These are phyloP conservation scores for Serendipita sp. DNA, from an alignment of 768 basidiomycete species.

Conservation along the genomic window DNA sequence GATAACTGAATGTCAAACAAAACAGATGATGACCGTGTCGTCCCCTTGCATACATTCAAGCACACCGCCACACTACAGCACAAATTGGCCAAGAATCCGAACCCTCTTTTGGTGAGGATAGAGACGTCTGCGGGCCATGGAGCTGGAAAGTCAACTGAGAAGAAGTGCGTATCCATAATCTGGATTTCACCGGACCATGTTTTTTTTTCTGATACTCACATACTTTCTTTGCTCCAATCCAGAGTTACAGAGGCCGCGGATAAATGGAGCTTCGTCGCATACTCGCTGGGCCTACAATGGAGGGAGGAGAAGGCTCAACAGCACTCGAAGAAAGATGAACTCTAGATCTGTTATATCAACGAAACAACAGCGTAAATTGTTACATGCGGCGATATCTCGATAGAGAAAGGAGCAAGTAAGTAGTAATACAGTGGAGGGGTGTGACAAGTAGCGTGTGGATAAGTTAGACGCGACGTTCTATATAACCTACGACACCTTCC, in stretches of 20 bases:
- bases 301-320: slow-evolving; percentile 10
- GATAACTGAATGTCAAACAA: not conserved
- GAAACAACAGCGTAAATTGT: no score
- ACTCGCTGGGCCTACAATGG: slow-evolving; percentile 40
- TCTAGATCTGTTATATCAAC: not conserved
- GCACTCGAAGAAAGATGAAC: not conserved
- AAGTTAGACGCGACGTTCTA: not conserved
- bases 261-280: slow-evolving; percentile 61
- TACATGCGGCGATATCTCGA: no score
- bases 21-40: slow-evolving; percentile 84
- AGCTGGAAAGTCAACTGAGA: slow-evolving; percentile 60
- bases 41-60: slow-evolving; percentile 77
- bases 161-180: slow-evolving; percentile 29
- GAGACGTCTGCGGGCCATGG: slow-evolving; percentile 74
- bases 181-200: no score
- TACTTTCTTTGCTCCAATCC: slow-evolving; percentile 8
- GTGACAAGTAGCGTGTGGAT: not conserved
- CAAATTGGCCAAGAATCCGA: slow-evolving; percentile 41
- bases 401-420: no score
- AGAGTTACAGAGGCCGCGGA: slow-evolving; percentile 66
- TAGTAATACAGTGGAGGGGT: not conserved
- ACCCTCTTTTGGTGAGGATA: slow-evolving; percentile 61
- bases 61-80: slow-evolving; percentile 65
- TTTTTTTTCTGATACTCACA: no score
- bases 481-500: not conserved